phyloP scores from a whole-genome alignment of 2,329 filamentous ascomycete species.

The Akanthomyces dipterigenus region DNA sequence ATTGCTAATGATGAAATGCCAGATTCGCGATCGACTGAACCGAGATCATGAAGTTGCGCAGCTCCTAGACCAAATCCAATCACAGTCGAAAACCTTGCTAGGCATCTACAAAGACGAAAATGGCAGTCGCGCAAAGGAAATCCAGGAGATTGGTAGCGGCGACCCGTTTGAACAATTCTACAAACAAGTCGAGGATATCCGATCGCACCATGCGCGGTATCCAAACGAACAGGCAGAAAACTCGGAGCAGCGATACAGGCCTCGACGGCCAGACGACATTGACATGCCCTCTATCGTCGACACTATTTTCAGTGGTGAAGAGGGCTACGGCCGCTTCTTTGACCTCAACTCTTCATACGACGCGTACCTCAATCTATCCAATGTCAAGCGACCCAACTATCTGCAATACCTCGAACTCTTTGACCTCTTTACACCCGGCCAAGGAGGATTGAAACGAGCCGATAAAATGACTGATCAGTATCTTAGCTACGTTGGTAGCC shows the following conservation, averaged over 20 bases:
- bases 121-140: slow-evolving; percentile 66
- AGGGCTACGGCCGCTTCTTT: slow-evolving; percentile 76
- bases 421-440: slow-evolving; percentile 73
- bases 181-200: slow-evolving; percentile 72
- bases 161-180: slow-evolving; percentile 91
- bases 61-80: slow-evolving; percentile 80
- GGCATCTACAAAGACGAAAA: slow-evolving; percentile 78
- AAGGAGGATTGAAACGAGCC: slow-evolving; percentile 64
- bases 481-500: slow-evolving; percentile 76
- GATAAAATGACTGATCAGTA: slow-evolving; percentile 92
- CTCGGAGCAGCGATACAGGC: slow-evolving; percentile 84
- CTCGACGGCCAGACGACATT: slow-evolving; percentile 55
- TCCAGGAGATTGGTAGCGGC: slow-evolving; percentile 75
- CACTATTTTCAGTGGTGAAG: slow-evolving; percentile 90
- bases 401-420: slow-evolving; percentile 90
- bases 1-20: slow-evolving; percentile 18
- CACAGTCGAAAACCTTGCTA: slow-evolving; percentile 73
- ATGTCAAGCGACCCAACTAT: slow-evolving; percentile 79
- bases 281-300: slow-evolving; percentile 68
- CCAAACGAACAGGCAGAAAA: slow-evolving; percentile 95
- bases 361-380: slow-evolving; percentile 80
- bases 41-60: slow-evolving; percentile 87
- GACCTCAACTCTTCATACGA: slow-evolving; percentile 83
- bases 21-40: slow-evolving; percentile 84
- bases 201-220: slow-evolving; percentile 82